Evolutionary conservation across 352 stramenopile species (phyloP), one percentile per base, ranked within the genome.

Genomic region (Phytophthora citricola): DNA sequence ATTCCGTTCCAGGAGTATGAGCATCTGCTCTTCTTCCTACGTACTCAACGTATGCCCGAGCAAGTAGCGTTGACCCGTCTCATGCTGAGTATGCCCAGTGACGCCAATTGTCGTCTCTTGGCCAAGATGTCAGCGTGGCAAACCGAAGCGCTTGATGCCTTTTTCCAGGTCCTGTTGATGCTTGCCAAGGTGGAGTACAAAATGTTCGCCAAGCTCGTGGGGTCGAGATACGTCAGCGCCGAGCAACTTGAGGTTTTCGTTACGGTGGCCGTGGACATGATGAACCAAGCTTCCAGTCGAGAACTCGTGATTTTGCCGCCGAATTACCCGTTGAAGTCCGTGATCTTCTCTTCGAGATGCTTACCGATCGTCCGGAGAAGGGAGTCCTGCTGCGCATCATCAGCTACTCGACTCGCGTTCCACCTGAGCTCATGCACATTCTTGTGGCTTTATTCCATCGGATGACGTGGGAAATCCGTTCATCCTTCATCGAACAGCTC

Each of bases 261-360:
- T 12, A 73, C 75, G 2, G 75, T 92, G 27, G 78, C 79, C 0
- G 76, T 77, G 8, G 80, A 81, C 20, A 81, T 92, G 69, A 89
- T 87, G 81, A 92, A 90, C 54, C 81, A 92, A 47, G 83, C 83
- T 2, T 84, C 79, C 8, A 90, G 75, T 15, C 78, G 83, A 31
- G 83, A 90, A 39, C 69, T 90, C 14, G 72, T 87, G 11, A 85
- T 81, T 26, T 90, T 49, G 64, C 79, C 5, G 65, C 83, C 5
- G 79, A 85, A 32, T 44, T 90, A 0, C 78, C 79, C 4, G 53
- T 75, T 3, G 40, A 59, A 1, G 73, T 72, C 40, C 78, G 81
- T 43, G 70, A 77, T 17, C 48, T 85, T 22, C 79, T 90, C 48
- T 88, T 90, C 47, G 63, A 76, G n/a, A 75, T 89, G 74, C 49